phyloP scores from a whole-genome alignment of 495 filamentous ascomycete genomes.

The Xylaria flabelliformis region DNA sequence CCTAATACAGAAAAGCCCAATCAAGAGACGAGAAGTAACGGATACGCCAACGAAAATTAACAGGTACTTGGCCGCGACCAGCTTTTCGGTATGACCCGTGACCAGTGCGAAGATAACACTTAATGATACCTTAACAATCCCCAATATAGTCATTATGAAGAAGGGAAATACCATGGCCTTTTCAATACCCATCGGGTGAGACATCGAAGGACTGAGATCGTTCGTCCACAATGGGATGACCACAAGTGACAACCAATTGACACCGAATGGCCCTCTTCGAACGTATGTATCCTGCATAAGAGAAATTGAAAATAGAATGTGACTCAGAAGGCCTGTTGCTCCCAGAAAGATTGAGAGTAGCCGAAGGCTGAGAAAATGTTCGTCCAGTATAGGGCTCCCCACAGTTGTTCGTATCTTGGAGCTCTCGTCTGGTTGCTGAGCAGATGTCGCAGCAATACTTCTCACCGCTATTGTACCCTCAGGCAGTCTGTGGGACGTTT shows the following conservation, averaged over 20 bases:
- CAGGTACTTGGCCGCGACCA: background rate
- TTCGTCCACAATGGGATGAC: background rate
- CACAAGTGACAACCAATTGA: background rate
- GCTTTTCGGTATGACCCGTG: background rate
- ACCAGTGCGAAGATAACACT: background rate
- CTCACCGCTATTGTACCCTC: background rate
- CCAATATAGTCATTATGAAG: background rate
- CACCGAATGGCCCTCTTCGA: background rate
- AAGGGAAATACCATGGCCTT: background rate
- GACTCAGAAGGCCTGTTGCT: background rate
- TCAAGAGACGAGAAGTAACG: background rate
- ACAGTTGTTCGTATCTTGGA: background rate
- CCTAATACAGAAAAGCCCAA: background rate
- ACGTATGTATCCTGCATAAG: background rate
- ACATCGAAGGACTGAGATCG: background rate
- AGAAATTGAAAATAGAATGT: background rate
- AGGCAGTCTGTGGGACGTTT: background rate
- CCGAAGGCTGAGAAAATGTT: background rate
- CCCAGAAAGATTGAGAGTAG: background rate
- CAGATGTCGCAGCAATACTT: background rate
- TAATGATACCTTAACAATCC: background rate
- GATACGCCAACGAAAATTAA: background rate
- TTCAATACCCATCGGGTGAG: background rate
- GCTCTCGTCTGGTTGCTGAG: background rate
- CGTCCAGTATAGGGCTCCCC: background rate